Base-by-base conservation (phyloP, 306 rosid species). In the Abrus pulchellus region DNA sequence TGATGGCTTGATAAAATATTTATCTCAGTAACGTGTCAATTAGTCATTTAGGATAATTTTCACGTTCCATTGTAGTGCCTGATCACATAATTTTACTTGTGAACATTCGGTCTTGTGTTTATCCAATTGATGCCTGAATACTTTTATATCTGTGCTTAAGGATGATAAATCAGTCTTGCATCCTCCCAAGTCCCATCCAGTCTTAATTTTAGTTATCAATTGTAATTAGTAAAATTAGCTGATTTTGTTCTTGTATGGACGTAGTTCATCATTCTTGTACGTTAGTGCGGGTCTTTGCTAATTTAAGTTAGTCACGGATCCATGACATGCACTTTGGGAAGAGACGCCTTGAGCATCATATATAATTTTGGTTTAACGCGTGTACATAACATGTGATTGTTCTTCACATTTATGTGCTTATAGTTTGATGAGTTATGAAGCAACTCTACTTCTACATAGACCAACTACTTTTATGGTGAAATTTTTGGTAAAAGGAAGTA, bases 321-420 rank as follows among this genome's bases (percentile, higher is more conserved):
- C 77, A 50, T 72, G 50, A 49, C 49, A 10, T 61, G 49, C 74
- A 56, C 43, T 49, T 76, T 70, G 72, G 85, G 82, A 80, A 45
- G 48, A n/a, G 76, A 69, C 27, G 44, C 57, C n/a, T 80, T 64
- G 52, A 20, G 75, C 34, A 14, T 27, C 43, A 52, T 74, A 43
- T 62, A 32, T 36, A 36, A 36, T 36, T 0, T 3, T 27, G 40
- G 59, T 40, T 68, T 74, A 28, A 40, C 69, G 36, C 8, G 64
- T 34, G 56, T 10, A 69, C 48, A 44, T 47, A 56, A 76, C 75
- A 52, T 66, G 70, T 33, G 85, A 77, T 74, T 20, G 59, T 66
- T 64, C 55, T 77, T 65, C 81, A 33, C 48, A 32, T 81, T 52
- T 40, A 38, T 47, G 36, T 79, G 64, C 63, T 47, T 48, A 4